phyloP scores from a whole-genome alignment of 768 basidiomycete species.

The Daedaleopsis sinensis region DNA sequence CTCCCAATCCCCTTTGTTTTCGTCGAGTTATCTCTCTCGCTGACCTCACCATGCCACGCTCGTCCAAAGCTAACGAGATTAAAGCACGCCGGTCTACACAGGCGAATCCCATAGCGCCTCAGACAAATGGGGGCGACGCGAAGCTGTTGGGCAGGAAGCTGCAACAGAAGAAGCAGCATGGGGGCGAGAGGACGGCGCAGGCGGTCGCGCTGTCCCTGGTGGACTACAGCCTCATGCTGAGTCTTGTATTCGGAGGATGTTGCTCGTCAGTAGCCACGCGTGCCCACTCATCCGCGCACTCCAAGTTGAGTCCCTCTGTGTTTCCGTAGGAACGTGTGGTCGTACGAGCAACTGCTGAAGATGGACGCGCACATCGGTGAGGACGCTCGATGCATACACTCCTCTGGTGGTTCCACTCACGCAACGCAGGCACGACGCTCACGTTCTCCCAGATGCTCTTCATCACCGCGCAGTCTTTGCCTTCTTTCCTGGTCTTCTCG shows the following conservation, averaged over 20 bases:
- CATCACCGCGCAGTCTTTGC: constrained; percentile 68
- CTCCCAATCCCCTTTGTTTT: neutral
- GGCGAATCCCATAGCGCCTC: neutral
- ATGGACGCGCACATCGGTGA: constrained; percentile 70
- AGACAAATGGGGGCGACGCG: neutral
- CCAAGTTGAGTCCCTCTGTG: neutral
- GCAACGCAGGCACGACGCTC: constrained; percentile 66
- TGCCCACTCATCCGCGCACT: neutral
- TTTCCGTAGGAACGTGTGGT: constrained; percentile 66
- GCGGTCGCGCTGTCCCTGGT: constrained; percentile 32
- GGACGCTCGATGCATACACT: constrained; percentile 9
- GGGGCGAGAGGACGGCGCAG: neutral
- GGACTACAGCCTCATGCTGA: constrained; percentile 47
- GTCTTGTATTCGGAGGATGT: constrained; percentile 80
- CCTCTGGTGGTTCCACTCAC: constrained; percentile 11
- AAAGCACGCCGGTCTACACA: neutral
- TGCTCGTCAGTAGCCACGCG: constrained; percentile 61
- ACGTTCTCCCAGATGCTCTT: constrained; percentile 87
- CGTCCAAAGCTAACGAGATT: neutral
- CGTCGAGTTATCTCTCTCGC: neutral
- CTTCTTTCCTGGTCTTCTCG: constrained; percentile 54
- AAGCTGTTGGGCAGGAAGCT: neutral
- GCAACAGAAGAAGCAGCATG: neutral
- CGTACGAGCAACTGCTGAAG: constrained; percentile 74
- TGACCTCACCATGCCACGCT: neutral